These are phyloP conservation scores for Rhododendron mucronatum DNA, from an alignment of 148 eudicot genomes.

Conservation along the genomic window DNA sequence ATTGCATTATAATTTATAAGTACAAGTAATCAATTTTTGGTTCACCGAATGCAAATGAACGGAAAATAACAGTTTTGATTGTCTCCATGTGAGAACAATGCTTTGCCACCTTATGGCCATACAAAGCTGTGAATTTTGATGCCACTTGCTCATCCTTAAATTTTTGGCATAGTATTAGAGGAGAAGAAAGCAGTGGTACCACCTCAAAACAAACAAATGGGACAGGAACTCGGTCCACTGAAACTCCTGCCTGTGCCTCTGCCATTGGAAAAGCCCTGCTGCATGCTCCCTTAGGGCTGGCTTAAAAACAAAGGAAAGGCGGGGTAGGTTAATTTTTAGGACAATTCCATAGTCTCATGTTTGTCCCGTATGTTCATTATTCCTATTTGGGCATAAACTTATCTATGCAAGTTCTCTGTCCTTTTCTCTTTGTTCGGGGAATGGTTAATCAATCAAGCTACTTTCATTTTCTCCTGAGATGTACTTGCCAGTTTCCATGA, in stretches of 20 bases:
- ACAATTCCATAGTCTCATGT: not conserved
- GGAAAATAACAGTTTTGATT: not conserved
- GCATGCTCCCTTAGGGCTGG: no score
- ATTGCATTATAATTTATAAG: not conserved
- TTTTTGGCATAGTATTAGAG: not conserved
- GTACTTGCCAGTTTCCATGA: not conserved
- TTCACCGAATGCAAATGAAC: not conserved
- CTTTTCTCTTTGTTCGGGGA: not conserved
- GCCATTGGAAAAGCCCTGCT: no score
- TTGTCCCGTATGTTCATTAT: not conserved
- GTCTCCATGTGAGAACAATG: not conserved
- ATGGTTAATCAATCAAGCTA: not conserved
- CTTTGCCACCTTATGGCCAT: not conserved
- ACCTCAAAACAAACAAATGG: not conserved
- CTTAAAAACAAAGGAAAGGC: no score
- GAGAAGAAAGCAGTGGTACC: not conserved
- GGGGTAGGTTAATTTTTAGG: not conserved
- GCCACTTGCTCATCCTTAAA: not conserved
- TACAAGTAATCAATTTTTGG: not conserved
- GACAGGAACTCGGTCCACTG: not conserved
- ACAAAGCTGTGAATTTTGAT: not conserved
- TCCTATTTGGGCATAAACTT: not conserved
- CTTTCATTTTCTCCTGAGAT: not conserved
- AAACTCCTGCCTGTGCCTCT: no score
- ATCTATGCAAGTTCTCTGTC: not conserved